These are phyloP conservation scores for Vigna trinervia DNA, from an alignment of 306 rosid genomes.

Conservation along the genomic window DNA sequence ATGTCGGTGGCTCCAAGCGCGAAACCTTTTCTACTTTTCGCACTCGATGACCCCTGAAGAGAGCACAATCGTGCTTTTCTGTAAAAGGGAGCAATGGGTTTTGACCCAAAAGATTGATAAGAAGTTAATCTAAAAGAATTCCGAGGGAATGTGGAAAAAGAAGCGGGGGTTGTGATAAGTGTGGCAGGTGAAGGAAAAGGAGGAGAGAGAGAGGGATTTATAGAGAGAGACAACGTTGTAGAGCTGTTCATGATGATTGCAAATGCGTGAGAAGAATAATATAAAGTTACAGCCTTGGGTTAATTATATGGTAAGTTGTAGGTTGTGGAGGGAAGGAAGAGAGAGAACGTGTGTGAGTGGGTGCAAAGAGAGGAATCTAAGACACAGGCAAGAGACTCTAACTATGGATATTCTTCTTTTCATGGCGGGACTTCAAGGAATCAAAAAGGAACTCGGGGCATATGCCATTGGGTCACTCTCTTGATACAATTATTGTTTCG, in stretches of 20 bases:
- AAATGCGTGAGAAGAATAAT: conserved; percentile 24
- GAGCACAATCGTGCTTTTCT: conserved; percentile 34
- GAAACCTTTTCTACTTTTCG: conserved; percentile 40
- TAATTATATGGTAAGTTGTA: neutral
- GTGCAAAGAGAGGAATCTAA: conserved; percentile 42
- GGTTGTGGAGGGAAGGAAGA: conserved; percentile 5
- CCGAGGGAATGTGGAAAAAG: conserved; percentile 4
- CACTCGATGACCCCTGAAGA: conserved; percentile 39
- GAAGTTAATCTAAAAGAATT: conserved; percentile 39
- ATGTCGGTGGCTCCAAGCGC: conserved; percentile 60
- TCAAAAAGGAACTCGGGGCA: conserved; percentile 46
- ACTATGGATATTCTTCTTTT: conserved; percentile 59
- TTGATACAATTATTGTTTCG: neutral
- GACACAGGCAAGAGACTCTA: conserved; percentile 9
- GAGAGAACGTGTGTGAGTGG: neutral
- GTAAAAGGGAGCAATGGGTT: conserved; percentile 54
- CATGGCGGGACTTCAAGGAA: conserved; percentile 44
- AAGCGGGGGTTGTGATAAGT: neutral
- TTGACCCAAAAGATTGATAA: conserved; percentile 40
- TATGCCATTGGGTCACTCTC: conserved; percentile 57
- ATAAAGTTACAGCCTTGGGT: conserved; percentile 14
- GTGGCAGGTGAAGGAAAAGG: conserved; percentile 51
- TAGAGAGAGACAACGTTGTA: conserved; percentile 57
- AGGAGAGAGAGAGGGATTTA: conserved; percentile 75
- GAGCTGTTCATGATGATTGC: conserved; percentile 54